These are phyloP conservation scores for Erodium chrysanthum DNA, from an alignment of 441 rosid species.

Conservation along the genomic window DNA sequence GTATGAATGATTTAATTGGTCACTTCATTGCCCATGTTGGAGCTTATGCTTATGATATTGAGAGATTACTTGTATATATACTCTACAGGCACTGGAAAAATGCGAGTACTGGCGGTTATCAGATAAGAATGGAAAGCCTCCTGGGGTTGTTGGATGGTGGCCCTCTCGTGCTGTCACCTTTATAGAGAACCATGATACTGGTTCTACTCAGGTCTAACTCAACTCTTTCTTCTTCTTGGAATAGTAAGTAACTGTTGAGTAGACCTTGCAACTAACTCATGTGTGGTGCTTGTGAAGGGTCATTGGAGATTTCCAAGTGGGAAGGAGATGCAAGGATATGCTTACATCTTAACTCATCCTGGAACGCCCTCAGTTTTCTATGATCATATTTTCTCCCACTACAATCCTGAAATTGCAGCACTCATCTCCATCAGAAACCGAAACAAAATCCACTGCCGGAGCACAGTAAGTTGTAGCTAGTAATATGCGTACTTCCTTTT, in stretches of 20 bases:
- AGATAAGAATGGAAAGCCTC: constrained; percentile 79
- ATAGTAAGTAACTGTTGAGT: too few species aligned
- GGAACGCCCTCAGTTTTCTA: constrained; percentile 90
- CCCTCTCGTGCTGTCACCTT: constrained; percentile 98
- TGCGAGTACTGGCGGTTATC: constrained; percentile 93
- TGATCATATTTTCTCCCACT: constrained; percentile 66
- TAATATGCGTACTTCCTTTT: too few species aligned
- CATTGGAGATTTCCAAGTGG: constrained; percentile 95
- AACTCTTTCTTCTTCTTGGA: constrained; percentile 9
- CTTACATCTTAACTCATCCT: constrained; percentile 85
- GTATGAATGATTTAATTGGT: constrained; percentile 22
- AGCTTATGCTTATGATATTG: background rate
- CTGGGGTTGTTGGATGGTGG: constrained; percentile 99
- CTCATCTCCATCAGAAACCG: constrained; percentile 65
- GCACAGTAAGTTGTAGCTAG: constrained; percentile 47
- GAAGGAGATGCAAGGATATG: constrained; percentile 95
- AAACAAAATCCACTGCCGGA: constrained; percentile 69
- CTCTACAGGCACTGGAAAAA: constrained; percentile 54
- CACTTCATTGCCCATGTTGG: background rate
- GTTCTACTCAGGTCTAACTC: constrained; percentile 78
- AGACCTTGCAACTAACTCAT: too few species aligned
- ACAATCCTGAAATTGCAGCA: constrained; percentile 59
- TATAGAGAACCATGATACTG: constrained; percentile 93
- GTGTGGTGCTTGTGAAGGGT: constrained; percentile 35
- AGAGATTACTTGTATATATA: background rate